A percentile compares a stretch with the other conserved stretches of the same genome.
phyloP scores from a whole-genome alignment of 192 early-diverging fungal genomes.

The Coemansia sp. region DNA sequence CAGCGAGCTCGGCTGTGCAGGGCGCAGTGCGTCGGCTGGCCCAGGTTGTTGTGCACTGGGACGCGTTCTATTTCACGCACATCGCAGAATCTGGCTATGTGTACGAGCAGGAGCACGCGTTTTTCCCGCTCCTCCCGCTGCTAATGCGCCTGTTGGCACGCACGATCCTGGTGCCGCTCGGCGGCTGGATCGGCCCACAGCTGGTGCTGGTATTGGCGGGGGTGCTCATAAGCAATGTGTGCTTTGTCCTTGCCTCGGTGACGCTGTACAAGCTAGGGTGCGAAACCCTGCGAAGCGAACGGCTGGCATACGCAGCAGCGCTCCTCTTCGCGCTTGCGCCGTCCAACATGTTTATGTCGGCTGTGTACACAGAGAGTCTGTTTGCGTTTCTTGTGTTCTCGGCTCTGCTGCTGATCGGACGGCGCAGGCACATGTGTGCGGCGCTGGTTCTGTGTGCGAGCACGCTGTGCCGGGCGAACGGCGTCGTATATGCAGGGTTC shows the following conservation, averaged over 20 bases:
- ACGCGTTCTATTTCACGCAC: constrained; percentile 82
- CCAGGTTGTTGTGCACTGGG: constrained; percentile 78
- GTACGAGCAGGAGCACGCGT: constrained; percentile 88
- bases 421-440: constrained; percentile 57
- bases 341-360: constrained; percentile 82
- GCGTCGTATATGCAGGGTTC: constrained; percentile 77
- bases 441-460: constrained; percentile 65
- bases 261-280: constrained; percentile 68
- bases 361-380: constrained; percentile 84
- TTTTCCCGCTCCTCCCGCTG: constrained; percentile 78
- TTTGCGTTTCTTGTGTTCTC: constrained; percentile 79
- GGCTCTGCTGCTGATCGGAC: constrained; percentile 64
- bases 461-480: constrained; percentile 74
- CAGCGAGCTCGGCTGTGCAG: not conserved
- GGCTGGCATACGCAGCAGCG: constrained; percentile 64
- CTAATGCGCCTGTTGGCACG: constrained; percentile 59
- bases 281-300: constrained; percentile 47
- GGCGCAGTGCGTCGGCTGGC: constrained; percentile 11
- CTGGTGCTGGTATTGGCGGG: constrained; percentile 61
- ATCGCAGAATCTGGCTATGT: constrained; percentile 77
- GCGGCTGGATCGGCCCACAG: constrained; percentile 30
- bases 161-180: constrained; percentile 60
- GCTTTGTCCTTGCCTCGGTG: constrained; percentile 72
- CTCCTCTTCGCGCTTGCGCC: constrained; percentile 76
- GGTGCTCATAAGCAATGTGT: constrained; percentile 69